Evolutionary conservation across 2,329 filamentous ascomycete genomes (phyloP).

Genomic region (Akanthomyces lecanii): DNA sequence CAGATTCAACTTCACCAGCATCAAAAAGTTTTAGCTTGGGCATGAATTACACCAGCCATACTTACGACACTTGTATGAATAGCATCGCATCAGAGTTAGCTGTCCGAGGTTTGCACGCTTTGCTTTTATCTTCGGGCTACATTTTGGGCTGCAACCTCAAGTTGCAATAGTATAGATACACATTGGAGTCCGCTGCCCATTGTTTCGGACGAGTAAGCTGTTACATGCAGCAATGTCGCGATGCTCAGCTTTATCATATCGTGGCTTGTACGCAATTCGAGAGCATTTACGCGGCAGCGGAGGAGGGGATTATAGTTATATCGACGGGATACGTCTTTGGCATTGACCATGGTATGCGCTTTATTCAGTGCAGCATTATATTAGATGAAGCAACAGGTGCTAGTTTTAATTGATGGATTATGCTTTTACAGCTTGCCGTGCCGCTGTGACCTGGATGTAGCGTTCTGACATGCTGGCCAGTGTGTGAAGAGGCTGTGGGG

Average conservation of each 20-base stretch:
- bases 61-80: conserved; percentile 20
- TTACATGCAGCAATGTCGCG: background rate
- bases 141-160: conserved; percentile 5
- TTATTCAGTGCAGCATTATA: conserved; percentile 1
- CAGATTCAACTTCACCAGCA: conserved; percentile 13
- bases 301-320: conserved; percentile 4
- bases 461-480: background rate
- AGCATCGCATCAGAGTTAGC: conserved; percentile 17
- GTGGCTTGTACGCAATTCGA: conserved; percentile 3
- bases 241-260: background rate
- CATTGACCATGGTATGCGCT: conserved; percentile 8
- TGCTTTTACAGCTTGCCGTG: background rate
- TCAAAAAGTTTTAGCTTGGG: conserved; percentile 18
- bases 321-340: background rate
- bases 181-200: conserved; percentile 5
- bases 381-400: conserved; percentile 13
- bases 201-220: background rate
- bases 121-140: conserved; percentile 6
- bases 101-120: conserved; percentile 13
- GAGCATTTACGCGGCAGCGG: conserved; percentile 5
- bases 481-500: background rate
- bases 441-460: background rate
- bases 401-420: conserved; percentile 16
- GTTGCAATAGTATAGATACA: conserved; percentile 13
- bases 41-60: conserved; percentile 18